These are phyloP conservation scores for Ophiostoma piceae DNA, from an alignment of 2,329 filamentous ascomycete genomes.

Conservation along the genomic window DNA sequence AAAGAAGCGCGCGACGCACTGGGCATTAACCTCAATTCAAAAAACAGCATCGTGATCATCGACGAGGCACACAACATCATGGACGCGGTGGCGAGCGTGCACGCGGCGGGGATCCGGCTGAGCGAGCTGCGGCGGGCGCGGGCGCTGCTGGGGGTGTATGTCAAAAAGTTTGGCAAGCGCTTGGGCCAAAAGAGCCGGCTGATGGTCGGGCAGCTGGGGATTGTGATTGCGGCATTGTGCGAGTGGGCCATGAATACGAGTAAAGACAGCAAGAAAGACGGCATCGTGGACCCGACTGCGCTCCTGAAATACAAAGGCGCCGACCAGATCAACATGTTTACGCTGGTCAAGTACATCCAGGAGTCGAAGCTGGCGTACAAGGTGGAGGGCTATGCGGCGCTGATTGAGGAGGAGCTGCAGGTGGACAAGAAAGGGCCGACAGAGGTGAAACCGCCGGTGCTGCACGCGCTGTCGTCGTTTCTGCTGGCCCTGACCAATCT, in stretches of 20 bases:
- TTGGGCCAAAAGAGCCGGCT: constrained; percentile 87
- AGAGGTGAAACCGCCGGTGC: constrained; percentile 38
- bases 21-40: constrained; percentile 67
- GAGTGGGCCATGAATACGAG: constrained; percentile 56
- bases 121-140: constrained; percentile 67
- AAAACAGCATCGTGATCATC: constrained; percentile 81
- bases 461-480: constrained; percentile 56
- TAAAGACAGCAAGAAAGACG: constrained; percentile 31
- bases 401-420: constrained; percentile 41
- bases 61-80: constrained; percentile 98
- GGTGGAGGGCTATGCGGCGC: constrained; percentile 78
- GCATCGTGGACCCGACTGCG: constrained; percentile 63
- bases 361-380: constrained; percentile 92
- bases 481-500: constrained; percentile 81
- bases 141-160: constrained; percentile 72
- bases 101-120: constrained; percentile 71
- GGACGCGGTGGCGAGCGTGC: constrained; percentile 84
- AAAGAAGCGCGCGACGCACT: constrained; percentile 82
- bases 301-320: constrained; percentile 79
- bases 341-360: constrained; percentile 79
- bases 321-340: constrained; percentile 92
- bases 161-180: constrained; percentile 80
- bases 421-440: too few species aligned
- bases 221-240: constrained; percentile 73
- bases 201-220: constrained; percentile 81